Evolutionary conservation across 23 red algal genomes (phyloP).

Genomic region (Gracilariopsis chorda): DNA sequence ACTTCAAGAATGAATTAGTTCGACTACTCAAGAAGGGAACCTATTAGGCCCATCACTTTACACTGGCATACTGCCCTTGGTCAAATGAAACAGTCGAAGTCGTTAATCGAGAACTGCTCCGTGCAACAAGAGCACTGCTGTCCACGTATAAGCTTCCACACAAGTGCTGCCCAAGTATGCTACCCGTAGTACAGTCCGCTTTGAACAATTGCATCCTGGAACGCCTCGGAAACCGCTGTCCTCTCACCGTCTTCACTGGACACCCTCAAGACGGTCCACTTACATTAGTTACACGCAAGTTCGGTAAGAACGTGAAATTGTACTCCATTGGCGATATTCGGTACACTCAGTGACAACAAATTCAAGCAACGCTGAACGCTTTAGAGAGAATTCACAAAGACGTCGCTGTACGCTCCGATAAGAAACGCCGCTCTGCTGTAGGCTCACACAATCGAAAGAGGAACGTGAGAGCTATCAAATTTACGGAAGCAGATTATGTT

Average conservation of each 20-base stretch:
- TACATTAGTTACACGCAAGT: neutral
- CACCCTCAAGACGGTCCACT: neutral
- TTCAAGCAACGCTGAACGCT: too few relatives aligned
- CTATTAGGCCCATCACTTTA: conserved; percentile 12
- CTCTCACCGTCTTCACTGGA: conserved; percentile 10
- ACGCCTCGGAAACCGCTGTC: conserved; percentile 1
- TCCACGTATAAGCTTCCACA: neutral
- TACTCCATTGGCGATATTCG: too few relatives aligned
- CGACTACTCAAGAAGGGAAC: neutral
- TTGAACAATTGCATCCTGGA: neutral
- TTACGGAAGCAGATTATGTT: neutral
- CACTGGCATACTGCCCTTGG: neutral
- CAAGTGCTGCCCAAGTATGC: neutral
- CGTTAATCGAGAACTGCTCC: neutral
- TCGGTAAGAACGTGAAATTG: neutral
- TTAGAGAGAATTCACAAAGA: too few relatives aligned
- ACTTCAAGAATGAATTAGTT: conserved; percentile 41
- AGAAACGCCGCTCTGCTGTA: too few relatives aligned
- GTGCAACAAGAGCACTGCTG: neutral
- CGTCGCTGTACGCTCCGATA: too few relatives aligned
- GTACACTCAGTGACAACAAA: too few relatives aligned
- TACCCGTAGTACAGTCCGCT: conserved; percentile 4
- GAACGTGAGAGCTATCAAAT: neutral
- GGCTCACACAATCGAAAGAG: neutral
- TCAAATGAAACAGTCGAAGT: conserved; percentile 30